phyloP scores from a whole-genome alignment of 1,284 basidiomycete genomes.

The Cyathus pygmaeus region DNA sequence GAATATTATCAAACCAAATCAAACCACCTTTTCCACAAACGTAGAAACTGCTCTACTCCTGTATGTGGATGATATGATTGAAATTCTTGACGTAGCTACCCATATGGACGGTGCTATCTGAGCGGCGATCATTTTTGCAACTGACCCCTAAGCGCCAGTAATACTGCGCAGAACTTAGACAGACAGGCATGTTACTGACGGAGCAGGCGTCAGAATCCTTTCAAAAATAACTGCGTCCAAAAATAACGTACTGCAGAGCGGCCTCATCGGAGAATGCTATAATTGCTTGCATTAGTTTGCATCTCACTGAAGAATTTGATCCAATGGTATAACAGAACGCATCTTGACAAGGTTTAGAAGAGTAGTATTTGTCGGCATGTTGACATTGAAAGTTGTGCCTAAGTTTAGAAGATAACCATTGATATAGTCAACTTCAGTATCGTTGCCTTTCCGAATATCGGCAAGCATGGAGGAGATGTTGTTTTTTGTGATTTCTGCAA shows the following conservation, averaged over 20 bases:
- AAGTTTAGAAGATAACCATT: constrained; percentile 86
- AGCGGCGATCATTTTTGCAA: no score
- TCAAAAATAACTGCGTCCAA: not conserved
- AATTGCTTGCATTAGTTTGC: not conserved
- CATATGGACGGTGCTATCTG: no score
- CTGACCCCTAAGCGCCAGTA: no score
- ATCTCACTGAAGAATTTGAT: constrained; percentile 48
- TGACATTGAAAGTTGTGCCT: constrained; percentile 69
- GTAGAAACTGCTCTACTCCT: not conserved
- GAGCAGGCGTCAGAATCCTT: not conserved
- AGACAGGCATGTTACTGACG: not conserved
- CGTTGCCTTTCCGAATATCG: constrained; percentile 68
- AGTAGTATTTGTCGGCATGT: constrained; percentile 70
- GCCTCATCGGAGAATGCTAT: not conserved
- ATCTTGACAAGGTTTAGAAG: constrained; percentile 67
- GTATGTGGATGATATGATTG: no score
- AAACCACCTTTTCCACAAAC: no score
- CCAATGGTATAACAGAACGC: constrained; percentile 49
- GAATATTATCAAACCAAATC: no score
- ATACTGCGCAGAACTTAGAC: no score
- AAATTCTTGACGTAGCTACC: no score
- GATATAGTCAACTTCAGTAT: constrained; percentile 85
- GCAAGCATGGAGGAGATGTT: constrained; percentile 85
- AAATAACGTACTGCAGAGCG: no score
- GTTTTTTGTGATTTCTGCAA: constrained; percentile 63